Evolutionary conservation across 305 asterid species (phyloP), one percentile per base, ranked within the genome.

Genomic region (Solanum hybrid): DNA sequence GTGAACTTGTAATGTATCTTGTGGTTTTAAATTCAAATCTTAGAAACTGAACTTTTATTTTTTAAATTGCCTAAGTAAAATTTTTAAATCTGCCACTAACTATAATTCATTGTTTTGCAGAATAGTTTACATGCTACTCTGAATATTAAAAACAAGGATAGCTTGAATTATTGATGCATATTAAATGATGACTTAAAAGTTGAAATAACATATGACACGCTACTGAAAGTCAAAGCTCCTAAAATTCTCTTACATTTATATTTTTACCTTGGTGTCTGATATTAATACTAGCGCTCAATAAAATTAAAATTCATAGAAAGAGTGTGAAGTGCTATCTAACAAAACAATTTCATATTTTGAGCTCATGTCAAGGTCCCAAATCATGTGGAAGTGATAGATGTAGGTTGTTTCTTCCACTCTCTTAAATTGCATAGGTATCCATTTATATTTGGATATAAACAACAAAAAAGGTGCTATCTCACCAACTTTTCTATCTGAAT

Each of bases 281-380:
- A 22, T 67, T 22, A 0, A 8, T 22, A 22, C 26, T 22, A n/a
- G 7, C 0, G 3, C 74, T 64, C 28, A 4, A 64, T 0, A 22
- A 64, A 64, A 64, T 22, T 61, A 7, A 7, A 61, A 61, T 61
- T 57, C 69, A 18, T 16, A 18, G 3, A 6, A 18, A 57, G n/a
- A 57, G n/a, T 42, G 57, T 42, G 57, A 4, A 42, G 57, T 12
- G 5, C 57, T 42, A 4, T 61, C 74, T n/a, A 64, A 64, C n/a
- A 51, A 16, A 51, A 51, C 9, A 51, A 51, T 51, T 51, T 51
- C 22, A 51, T 51, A 51, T 51, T 46, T 46, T 46, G 0, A 46
- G 20, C 20, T 46, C 57, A 42, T 42, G 0, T 42, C 57, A 42
- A 42, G 57, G 57, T 4, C 57, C 57, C 57, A 42, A 42, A 42